Conservation (phyloP, 2,329 filamentous ascomycete genomes). For the Cytospora piceicola region DNA sequence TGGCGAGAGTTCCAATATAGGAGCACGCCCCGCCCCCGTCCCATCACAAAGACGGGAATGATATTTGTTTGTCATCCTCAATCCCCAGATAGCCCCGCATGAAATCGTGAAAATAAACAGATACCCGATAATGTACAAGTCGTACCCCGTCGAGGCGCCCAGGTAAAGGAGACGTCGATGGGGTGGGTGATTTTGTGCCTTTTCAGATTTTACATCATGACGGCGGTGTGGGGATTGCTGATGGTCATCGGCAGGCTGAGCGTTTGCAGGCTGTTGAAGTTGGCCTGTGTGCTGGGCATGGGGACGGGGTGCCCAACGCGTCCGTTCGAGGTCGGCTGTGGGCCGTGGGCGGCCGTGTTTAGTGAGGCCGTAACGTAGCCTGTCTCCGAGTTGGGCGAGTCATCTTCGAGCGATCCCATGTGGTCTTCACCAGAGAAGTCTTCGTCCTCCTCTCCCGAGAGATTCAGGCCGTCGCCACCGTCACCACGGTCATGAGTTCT, state of each 20-base stretch:
- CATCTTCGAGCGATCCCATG: slow-evolving; percentile 77
- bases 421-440: slow-evolving; percentile 83
- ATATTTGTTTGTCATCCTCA: slow-evolving; percentile 9
- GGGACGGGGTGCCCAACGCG: slow-evolving; percentile 37
- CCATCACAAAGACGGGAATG: slow-evolving; percentile 21
- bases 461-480: slow-evolving; percentile 61
- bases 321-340: slow-evolving; percentile 37
- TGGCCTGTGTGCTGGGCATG: slow-evolving; percentile 41
- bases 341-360: slow-evolving; percentile 46
- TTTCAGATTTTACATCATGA: slow-evolving; percentile 39
- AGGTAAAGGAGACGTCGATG: background rate
- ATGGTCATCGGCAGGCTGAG: slow-evolving; percentile 68
- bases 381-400: slow-evolving; percentile 72
- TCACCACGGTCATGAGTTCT: slow-evolving; percentile 69
- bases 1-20: slow-evolving; percentile 12
- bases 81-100: slow-evolving; percentile 17
- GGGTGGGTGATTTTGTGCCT: background rate
- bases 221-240: slow-evolving; percentile 52
- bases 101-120: slow-evolving; percentile 30
- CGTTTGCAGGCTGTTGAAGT: slow-evolving; percentile 63
- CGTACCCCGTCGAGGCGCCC: slow-evolving; percentile 6
- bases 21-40: slow-evolving; percentile 19
- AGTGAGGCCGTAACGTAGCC: slow-evolving; percentile 62
- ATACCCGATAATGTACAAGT: slow-evolving; percentile 29
- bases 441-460: slow-evolving; percentile 84